Base-by-base conservation (phyloP, 257 asterid species). In the Nicotiana undulata region DNA sequence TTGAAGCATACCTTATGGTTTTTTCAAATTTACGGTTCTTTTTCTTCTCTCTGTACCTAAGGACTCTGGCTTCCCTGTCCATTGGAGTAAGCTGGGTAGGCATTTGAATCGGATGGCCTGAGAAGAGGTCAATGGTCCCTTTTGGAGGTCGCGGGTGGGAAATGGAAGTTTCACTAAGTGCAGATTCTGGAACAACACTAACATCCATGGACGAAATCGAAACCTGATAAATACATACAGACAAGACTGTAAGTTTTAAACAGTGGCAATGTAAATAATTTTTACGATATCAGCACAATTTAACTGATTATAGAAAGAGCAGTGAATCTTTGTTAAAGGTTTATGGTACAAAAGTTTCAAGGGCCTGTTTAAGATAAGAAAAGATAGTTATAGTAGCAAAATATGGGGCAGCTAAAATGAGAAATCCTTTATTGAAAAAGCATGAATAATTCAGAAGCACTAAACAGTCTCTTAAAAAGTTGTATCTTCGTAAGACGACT, bases 11-110 rank as follows among this genome's bases (percentile, higher is more conserved):
- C 81, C 98, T 70, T 5, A 94, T 94, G 15, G 97, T 91, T 88
- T 92, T 94, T 84, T 92, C 98, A 63, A 94, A 94, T 77, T 86
- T 94, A 31, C 98, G 85, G 5, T 81, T 88, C 88, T 91, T 94
- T 87, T 94, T 94, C 91, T 94, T 94, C 91, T 94, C 98, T 76
- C 94, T 83, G 86, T 92, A 94, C 84, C 98, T 88, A 46, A 91
- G 29, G 20, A 94, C 97, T 67, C 97, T 85, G 1, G 98, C 97
- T 60, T 91, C 97, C 80, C 97, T 88, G 63, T 92, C 97, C 89
- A 86, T 82, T 9, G 89, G 89, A 66, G 85, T 84, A 4, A 91
- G 94, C 83, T 89, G 95, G 65, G 84, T 76, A 6, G 96, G 89
- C 37, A 85, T 68, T 66, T 86, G 89, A 6, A 89, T 77, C 2